A percentile compares a stretch with the other conserved stretches of the same genome.
Conservation (phyloP, 1,139 yeast genomes). For the Geotrichum australiense region DNA sequence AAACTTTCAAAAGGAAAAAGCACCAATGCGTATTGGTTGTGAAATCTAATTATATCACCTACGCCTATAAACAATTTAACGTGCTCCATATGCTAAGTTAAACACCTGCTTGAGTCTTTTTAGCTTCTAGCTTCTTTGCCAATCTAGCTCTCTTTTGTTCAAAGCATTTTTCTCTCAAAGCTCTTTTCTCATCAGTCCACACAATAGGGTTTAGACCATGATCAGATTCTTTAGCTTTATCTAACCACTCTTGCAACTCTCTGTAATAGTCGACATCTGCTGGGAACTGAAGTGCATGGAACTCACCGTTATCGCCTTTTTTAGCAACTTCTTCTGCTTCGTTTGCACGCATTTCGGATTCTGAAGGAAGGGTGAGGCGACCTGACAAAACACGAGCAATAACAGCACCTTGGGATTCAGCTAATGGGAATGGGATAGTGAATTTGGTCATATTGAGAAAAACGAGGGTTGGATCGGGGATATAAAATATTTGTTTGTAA, state of each 20-base stretch:
- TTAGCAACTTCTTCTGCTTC: constrained; percentile 36
- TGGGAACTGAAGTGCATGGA: constrained; percentile 44
- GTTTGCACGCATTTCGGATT: constrained; percentile 37
- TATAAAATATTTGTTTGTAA: constrained; percentile 48
- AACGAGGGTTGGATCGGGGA: constrained; percentile 50
- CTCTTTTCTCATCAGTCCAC: constrained; percentile 3
- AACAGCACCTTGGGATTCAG: constrained; percentile 54
- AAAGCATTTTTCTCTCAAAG: background rate
- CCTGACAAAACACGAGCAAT: constrained; percentile 51
- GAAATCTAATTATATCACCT: too few relatives aligned
- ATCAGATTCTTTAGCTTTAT: constrained; percentile 26
- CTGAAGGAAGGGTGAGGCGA: constrained; percentile 40
- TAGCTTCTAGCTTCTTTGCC: constrained; percentile 2
- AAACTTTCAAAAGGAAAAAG: too few relatives aligned
- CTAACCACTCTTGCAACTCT: constrained; percentile 37
- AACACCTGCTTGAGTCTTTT: too few relatives aligned
- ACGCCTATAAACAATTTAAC: too few relatives aligned
- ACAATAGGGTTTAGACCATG: constrained; percentile 1
- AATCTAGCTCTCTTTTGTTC: constrained; percentile 6
- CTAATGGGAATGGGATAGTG: constrained; percentile 52
- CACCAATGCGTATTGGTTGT: too few relatives aligned
- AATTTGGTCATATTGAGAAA: constrained; percentile 46
- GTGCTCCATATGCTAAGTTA: too few relatives aligned
- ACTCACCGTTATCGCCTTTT: constrained; percentile 39
- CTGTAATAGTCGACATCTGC: constrained; percentile 44